phyloP scores from a whole-genome alignment of 805 yeast species.

The Pichia occidentalis region DNA sequence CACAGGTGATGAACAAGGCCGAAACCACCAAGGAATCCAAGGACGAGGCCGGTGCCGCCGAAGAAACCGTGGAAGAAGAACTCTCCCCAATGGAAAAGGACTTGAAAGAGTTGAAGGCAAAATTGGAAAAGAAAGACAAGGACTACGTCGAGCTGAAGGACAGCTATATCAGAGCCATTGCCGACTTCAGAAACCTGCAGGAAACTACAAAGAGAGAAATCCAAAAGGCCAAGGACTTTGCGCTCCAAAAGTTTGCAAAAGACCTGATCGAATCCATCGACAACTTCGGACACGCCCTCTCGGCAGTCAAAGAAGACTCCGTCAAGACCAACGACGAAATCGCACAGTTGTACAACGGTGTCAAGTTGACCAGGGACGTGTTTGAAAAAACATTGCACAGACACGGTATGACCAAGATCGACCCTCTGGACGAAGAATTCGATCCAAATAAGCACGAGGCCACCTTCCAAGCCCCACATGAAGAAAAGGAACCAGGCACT shows the following conservation, averaged over 20 bases:
- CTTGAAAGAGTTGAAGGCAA: slow-evolving; percentile 40
- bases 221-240: slow-evolving; percentile 83
- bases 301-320: slow-evolving; percentile 60
- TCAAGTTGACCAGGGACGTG: slow-evolving; percentile 79
- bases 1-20: no score
- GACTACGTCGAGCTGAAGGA: slow-evolving; percentile 80
- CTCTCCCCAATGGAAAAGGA: slow-evolving; percentile 26
- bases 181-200: slow-evolving; percentile 90
- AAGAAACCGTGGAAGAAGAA: slow-evolving; percentile 16
- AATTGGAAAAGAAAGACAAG: slow-evolving; percentile 55
- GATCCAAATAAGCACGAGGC: slow-evolving; percentile 95
- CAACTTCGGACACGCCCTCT: slow-evolving; percentile 81
- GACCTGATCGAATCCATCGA: slow-evolving; percentile 86
- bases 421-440: slow-evolving; percentile 78
- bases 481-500: slow-evolving; percentile 86
- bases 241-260: slow-evolving; percentile 85
- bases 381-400: slow-evolving; percentile 75
- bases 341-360: slow-evolving; percentile 76
- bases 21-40: slow-evolving; percentile 10
- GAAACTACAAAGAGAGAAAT: slow-evolving; percentile 83
- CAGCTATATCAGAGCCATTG: slow-evolving; percentile 73
- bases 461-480: slow-evolving; percentile 78
- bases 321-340: slow-evolving; percentile 55
- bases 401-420: slow-evolving; percentile 75
- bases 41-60: slow-evolving; percentile 16